phyloP scores from a whole-genome alignment of 2,329 filamentous ascomycete species.

The Sarocladium brachiariae region DNA sequence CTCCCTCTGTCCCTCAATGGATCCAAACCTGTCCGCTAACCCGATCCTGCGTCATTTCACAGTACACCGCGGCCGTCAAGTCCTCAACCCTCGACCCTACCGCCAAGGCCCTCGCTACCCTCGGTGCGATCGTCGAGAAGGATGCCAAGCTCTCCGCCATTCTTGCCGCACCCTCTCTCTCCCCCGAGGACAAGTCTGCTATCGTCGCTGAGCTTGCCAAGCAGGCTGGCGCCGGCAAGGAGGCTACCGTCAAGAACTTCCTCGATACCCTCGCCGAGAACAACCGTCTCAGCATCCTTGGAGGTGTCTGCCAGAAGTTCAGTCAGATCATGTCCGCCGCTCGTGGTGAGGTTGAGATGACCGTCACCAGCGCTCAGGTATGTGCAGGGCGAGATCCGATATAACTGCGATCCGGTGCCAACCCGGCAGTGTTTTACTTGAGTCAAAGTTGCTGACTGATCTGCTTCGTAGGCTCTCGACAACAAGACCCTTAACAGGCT shows the following conservation, averaged over 20 bases:
- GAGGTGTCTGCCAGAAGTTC: slow-evolving; percentile 84
- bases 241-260: slow-evolving; percentile 91
- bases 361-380: slow-evolving; percentile 85
- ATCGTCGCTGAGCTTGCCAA: slow-evolving; percentile 87
- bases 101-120: slow-evolving; percentile 68
- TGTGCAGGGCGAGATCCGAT: too few relatives aligned
- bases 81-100: slow-evolving; percentile 76
- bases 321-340: slow-evolving; percentile 77
- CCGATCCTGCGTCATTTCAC: slow-evolving; percentile 20
- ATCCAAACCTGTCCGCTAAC: not conserved
- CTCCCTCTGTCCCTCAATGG: not conserved
- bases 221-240: slow-evolving; percentile 59
- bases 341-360: slow-evolving; percentile 88
- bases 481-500: slow-evolving; percentile 77
- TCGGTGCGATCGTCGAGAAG: slow-evolving; percentile 67
- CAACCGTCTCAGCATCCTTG: slow-evolving; percentile 82
- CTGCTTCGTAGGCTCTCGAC: slow-evolving; percentile 63
- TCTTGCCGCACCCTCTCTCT: slow-evolving; percentile 75
- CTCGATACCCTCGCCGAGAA: slow-evolving; percentile 85
- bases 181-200: slow-evolving; percentile 70
- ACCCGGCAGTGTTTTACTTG: too few relatives aligned
- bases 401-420: too few relatives aligned
- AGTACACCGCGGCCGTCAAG: slow-evolving; percentile 98
- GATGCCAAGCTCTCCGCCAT: slow-evolving; percentile 75
- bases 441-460: slow-evolving; percentile 18